Percentiles rank a stretch among this genome's conserved stretches.
phyloP scores from a whole-genome alignment of 768 basidiomycete species.

The Megacollybia marginata region DNA sequence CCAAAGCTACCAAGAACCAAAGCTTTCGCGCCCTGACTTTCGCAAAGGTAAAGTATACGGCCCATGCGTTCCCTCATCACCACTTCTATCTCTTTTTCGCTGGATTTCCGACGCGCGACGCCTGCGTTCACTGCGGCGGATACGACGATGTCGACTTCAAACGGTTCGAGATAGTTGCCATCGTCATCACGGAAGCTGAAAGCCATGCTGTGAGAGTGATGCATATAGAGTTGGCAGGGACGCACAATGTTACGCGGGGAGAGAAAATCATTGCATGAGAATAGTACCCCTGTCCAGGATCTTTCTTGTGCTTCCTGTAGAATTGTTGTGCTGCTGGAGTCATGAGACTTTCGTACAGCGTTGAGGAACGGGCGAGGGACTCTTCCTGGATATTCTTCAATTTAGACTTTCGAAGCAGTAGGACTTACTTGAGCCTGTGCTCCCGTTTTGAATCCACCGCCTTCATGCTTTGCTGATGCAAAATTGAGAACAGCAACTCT shows the following conservation, averaged over 20 bases:
- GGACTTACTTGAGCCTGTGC: neutral
- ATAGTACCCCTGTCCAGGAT: conserved; percentile 50
- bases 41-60: conserved; percentile 42
- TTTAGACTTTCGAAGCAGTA: neutral
- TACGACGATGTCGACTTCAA: conserved; percentile 59
- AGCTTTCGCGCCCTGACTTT: conserved; percentile 34
- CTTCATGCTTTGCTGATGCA: conserved; percentile 67
- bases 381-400: conserved; percentile 37
- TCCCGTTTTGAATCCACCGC: neutral
- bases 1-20: conserved; percentile 50
- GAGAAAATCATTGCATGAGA: conserved; percentile 77
- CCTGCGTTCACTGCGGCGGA: conserved; percentile 72
- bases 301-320: conserved; percentile 50
- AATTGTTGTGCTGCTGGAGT: conserved; percentile 49
- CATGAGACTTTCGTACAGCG: conserved; percentile 56
- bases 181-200: conserved; percentile 5
- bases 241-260: conserved; percentile 42
- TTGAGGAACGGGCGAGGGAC: conserved; percentile 70
- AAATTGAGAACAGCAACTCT: conserved; percentile 67
- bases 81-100: neutral
- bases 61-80: conserved; percentile 51
- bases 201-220: neutral
- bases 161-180: conserved; percentile 48
- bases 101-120: conserved; percentile 19
- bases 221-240: neutral